Conservation (phyloP, 2,329 filamentous ascomycete species). For the Arachnomyces sp. region DNA sequence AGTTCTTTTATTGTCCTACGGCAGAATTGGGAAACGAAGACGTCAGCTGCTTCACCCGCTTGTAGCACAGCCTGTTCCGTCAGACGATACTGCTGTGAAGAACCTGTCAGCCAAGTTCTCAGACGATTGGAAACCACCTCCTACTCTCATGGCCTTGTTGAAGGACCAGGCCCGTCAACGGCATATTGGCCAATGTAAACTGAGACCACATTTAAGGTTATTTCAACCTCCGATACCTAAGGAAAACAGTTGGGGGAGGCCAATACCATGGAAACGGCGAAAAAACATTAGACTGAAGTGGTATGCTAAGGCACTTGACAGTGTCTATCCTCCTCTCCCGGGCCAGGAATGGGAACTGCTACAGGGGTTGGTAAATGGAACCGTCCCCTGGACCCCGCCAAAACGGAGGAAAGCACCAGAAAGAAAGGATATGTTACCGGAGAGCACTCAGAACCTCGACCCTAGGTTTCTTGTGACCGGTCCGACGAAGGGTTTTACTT, state of each 20-base stretch:
- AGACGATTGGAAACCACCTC: conserved; percentile 29
- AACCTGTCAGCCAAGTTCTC: conserved; percentile 12
- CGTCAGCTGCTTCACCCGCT: conserved; percentile 39
- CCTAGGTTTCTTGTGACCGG: conserved; percentile 27
- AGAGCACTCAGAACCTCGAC: conserved; percentile 9
- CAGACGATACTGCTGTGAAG: conserved; percentile 15
- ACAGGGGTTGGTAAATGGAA: conserved; percentile 26
- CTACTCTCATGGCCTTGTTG: conserved; percentile 24
- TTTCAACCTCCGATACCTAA: conserved; percentile 25
- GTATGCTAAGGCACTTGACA: conserved; percentile 25
- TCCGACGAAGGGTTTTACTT: conserved; percentile 29
- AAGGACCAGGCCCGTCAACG: conserved; percentile 27
- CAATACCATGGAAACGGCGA: conserved; percentile 22
- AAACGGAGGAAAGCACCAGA: conserved; percentile 18
- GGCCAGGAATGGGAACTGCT: conserved; percentile 28
- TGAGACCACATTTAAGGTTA: conserved; percentile 19
- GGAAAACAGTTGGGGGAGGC: conserved; percentile 29
- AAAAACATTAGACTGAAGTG: conserved; percentile 31
- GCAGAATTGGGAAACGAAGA: conserved; percentile 47
- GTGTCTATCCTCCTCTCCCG: conserved; percentile 33
- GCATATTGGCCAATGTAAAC: conserved; percentile 17
- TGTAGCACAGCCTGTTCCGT: conserved; percentile 19
- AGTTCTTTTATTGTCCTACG: conserved; percentile 50
- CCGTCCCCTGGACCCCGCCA: conserved; percentile 22
- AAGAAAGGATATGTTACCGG: not conserved